phyloP scores from a whole-genome alignment of 1,139 yeast species.

The Yamadazyma atmosphaerica region DNA sequence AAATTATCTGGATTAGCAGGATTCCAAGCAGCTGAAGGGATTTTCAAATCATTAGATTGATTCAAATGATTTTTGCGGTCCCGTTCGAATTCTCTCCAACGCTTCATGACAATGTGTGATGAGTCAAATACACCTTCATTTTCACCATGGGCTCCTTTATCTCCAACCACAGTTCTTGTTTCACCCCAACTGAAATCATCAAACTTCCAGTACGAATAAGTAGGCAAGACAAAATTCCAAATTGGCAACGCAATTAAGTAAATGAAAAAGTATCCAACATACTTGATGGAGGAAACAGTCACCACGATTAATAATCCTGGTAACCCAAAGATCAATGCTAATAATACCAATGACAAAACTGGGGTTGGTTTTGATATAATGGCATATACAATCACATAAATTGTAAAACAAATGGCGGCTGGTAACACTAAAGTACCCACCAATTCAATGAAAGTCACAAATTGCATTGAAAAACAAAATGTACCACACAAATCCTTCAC shows the following conservation, averaged over 20 bases:
- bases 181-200: slow-evolving; percentile 99
- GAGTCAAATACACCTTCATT: slow-evolving; percentile 87
- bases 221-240: slow-evolving; percentile 92
- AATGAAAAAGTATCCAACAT: slow-evolving; percentile 78
- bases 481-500: slow-evolving; percentile 95
- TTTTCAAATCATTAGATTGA: slow-evolving; percentile 20
- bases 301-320: slow-evolving; percentile 88
- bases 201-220: slow-evolving; percentile 93
- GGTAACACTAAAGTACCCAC: slow-evolving; percentile 92
- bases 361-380: slow-evolving; percentile 85
- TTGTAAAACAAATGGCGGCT: slow-evolving; percentile 83
- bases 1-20: slow-evolving; percentile 37
- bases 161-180: slow-evolving; percentile 74
- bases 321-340: slow-evolving; percentile 82
- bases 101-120: slow-evolving; percentile 80
- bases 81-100: slow-evolving; percentile 93
- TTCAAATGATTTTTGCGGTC: slow-evolving; percentile 42
- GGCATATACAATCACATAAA: slow-evolving; percentile 77
- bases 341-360: slow-evolving; percentile 69
- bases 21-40: slow-evolving; percentile 52
- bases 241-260: slow-evolving; percentile 84
- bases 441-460: slow-evolving; percentile 82
- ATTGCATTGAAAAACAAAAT: slow-evolving; percentile 96
- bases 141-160: slow-evolving; percentile 63
- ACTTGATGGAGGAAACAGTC: slow-evolving; percentile 78